Conservation (phyloP, 257 asterid genomes). For the Salvia hispanica region DNA sequence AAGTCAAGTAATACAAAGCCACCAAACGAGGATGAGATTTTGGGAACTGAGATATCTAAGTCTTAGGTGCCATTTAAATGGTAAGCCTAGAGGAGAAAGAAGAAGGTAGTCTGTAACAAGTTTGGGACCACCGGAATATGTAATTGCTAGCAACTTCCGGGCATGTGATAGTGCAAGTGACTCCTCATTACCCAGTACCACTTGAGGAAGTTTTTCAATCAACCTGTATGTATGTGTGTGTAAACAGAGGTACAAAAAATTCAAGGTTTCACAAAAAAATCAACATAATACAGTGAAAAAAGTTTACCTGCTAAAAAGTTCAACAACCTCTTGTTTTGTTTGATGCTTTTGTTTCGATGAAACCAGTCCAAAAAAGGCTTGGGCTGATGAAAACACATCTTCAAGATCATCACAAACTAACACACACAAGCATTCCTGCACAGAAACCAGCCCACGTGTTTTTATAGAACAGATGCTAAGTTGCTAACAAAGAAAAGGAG, state of each 20-base stretch:
- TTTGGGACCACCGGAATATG: slow-evolving; percentile 77
- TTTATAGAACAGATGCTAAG: slow-evolving; percentile 14
- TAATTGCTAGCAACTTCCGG: slow-evolving; percentile 72
- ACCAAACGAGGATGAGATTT: slow-evolving; percentile 1
- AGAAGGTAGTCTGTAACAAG: slow-evolving; percentile 70
- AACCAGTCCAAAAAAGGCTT: slow-evolving; percentile 50
- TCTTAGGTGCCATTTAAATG: slow-evolving; percentile 39
- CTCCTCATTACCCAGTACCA: slow-evolving; percentile 77
- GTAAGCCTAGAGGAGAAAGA: slow-evolving; percentile 72
- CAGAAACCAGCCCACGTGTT: slow-evolving; percentile 33
- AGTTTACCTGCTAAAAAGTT: slow-evolving; percentile 72
- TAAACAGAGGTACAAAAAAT: neutral
- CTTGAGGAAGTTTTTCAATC: slow-evolving; percentile 87
- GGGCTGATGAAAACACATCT: slow-evolving; percentile 77
- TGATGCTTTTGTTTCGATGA: slow-evolving; percentile 50
- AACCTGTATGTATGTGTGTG: slow-evolving; percentile 60
- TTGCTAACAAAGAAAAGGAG: slow-evolving; percentile 7
- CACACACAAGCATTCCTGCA: slow-evolving; percentile 78
- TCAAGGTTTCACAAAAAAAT: slow-evolving; percentile 24
- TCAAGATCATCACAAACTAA: slow-evolving; percentile 80
- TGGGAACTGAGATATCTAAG: slow-evolving; percentile 13
- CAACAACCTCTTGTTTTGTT: slow-evolving; percentile 53
- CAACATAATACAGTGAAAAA: slow-evolving; percentile 17
- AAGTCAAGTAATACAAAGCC: slow-evolving; percentile 13
- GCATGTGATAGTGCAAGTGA: slow-evolving; percentile 71